phyloP scores from a whole-genome alignment of 805 yeast genomes.

The Saccharomycopsis guyanensis region DNA sequence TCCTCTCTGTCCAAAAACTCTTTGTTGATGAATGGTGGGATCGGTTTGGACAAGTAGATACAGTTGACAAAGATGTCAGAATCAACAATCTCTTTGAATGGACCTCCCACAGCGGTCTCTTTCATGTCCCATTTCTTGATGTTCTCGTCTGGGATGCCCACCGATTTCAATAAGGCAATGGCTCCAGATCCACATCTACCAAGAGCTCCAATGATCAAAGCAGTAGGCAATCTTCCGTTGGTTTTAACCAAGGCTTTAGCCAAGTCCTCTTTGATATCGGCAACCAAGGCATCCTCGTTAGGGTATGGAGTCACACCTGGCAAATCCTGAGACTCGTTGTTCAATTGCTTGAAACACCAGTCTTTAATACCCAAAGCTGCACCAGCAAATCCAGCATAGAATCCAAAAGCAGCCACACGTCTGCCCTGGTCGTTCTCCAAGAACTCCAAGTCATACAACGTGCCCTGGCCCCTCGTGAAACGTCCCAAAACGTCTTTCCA shows the following conservation, averaged over 20 bases:
- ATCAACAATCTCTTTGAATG: constrained; percentile 82
- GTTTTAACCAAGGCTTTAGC: constrained; percentile 43
- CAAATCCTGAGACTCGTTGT: constrained; percentile 56
- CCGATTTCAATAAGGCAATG: constrained; percentile 67
- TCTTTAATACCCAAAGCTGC: constrained; percentile 93
- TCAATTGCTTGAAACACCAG: constrained; percentile 87
- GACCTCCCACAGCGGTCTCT: constrained; percentile 96
- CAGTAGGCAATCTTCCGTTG: constrained; percentile 62
- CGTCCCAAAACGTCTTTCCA: constrained; percentile 88
- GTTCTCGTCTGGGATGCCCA: constrained; percentile 81
- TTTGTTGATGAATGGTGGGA: constrained; percentile 79
- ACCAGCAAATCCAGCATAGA: constrained; percentile 99
- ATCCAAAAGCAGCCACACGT: constrained; percentile 99
- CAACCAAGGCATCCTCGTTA: constrained; percentile 66
- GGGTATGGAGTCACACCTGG: constrained; percentile 79
- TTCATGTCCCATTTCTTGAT: constrained; percentile 93
- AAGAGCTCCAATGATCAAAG: constrained; percentile 89
- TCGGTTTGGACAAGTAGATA: constrained; percentile 88
- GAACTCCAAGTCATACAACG: constrained; percentile 88
- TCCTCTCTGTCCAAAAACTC: constrained; percentile 55
- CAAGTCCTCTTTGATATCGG: constrained; percentile 58
- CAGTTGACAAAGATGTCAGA: constrained; percentile 93
- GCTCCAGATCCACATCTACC: constrained; percentile 99
- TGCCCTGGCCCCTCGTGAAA: constrained; percentile 88
- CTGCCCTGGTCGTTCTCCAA: constrained; percentile 91